phyloP scores from a whole-genome alignment of 371 early-diverging fungal genomes.

The Amoeboradix gromovi region DNA sequence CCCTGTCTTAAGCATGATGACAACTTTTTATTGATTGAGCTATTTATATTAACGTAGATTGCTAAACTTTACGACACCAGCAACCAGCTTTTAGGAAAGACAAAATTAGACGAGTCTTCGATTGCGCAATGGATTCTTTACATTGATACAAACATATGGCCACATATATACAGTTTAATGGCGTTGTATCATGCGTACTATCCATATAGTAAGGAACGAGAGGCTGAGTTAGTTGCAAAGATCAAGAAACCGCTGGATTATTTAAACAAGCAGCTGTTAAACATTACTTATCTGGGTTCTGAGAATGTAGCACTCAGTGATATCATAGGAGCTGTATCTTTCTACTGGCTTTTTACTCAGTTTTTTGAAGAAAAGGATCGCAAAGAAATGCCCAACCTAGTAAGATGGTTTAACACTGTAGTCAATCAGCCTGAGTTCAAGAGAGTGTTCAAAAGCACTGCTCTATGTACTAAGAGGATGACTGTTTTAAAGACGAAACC shows the following conservation, averaged over 20 bases:
- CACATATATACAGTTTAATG: not conserved
- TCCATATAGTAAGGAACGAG: not conserved
- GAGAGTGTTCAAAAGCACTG: slow-evolving; percentile 35
- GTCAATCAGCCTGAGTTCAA: slow-evolving; percentile 49
- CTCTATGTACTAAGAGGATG: slow-evolving; percentile 20
- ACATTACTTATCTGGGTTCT: not conserved
- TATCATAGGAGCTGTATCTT: not conserved
- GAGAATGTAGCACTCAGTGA: not conserved
- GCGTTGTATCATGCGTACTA: not conserved
- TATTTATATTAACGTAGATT: no score
- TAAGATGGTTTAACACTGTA: slow-evolving; percentile 56
- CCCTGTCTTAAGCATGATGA: no score
- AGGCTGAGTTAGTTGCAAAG: not conserved
- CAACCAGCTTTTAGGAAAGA: not conserved
- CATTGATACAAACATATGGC: not conserved
- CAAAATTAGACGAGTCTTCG: not conserved
- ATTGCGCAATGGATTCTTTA: not conserved
- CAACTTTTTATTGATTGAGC: no score
- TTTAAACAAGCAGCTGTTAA: not conserved
- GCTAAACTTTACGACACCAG: not conserved
- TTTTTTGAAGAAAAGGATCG: slow-evolving; percentile 13
- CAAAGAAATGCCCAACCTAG: slow-evolving; percentile 41
- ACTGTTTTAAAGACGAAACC: not conserved
- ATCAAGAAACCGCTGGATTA: not conserved
- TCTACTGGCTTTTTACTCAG: not conserved